Conservation (phyloP, 345 rosid genomes). For the Erysimum cheiranthoides region DNA sequence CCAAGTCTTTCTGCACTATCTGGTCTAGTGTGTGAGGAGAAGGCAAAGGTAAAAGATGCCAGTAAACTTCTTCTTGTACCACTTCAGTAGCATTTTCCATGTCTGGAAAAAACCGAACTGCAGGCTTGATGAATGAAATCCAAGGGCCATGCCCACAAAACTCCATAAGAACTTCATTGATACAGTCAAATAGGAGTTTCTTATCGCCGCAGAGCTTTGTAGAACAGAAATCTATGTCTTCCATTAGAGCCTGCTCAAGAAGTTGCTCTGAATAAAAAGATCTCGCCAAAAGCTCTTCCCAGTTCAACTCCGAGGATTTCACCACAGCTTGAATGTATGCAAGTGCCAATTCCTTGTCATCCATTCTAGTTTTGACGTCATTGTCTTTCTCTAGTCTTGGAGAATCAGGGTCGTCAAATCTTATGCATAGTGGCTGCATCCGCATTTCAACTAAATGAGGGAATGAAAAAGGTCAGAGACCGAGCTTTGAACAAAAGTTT, state of each 20-base stretch:
- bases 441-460: constrained; percentile 54
- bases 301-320: constrained; percentile 57
- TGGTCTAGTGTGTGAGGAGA: constrained; percentile 75
- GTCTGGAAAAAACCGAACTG: constrained; percentile 52
- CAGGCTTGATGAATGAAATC: constrained; percentile 57
- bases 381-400: constrained; percentile 44
- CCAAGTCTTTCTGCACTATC: constrained; percentile 73
- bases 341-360: constrained; percentile 56
- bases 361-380: constrained; percentile 49
- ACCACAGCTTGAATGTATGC: constrained; percentile 64
- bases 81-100: constrained; percentile 52
- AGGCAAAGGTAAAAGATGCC: constrained; percentile 75
- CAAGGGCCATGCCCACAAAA: constrained; percentile 59
- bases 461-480: constrained; percentile 41
- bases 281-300: constrained; percentile 74
- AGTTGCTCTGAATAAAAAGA: constrained; percentile 65
- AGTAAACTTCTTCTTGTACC: constrained; percentile 70
- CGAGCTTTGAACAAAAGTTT: not conserved
- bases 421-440: constrained; percentile 63
- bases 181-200: constrained; percentile 71
- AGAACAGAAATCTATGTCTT: constrained; percentile 60
- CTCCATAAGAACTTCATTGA: constrained; percentile 79
- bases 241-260: constrained; percentile 63
- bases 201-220: constrained; percentile 57
- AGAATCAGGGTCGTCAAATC: constrained; percentile 62